phyloP scores from a whole-genome alignment of 441 rosid species.

The Arabidopsis lyrata region DNA sequence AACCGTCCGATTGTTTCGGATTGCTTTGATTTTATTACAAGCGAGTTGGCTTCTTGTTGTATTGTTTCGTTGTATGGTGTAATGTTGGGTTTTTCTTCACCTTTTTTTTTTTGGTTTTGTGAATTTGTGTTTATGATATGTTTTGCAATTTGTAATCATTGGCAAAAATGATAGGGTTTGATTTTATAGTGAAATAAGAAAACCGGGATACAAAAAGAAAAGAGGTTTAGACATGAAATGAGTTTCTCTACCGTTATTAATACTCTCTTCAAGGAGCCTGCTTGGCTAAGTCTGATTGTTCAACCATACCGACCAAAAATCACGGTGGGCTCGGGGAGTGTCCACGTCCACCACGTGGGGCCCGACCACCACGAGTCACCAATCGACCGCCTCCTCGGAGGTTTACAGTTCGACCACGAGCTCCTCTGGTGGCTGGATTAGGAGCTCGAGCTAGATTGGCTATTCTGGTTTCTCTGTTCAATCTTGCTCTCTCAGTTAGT shows the following conservation, averaged over 20 bases:
- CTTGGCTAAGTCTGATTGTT: neutral
- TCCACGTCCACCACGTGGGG: slow-evolving; percentile 64
- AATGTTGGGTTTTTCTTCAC: slow-evolving; percentile 16
- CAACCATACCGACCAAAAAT: slow-evolving; percentile 18
- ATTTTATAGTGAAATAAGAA: slow-evolving; percentile 22
- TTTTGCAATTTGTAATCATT: slow-evolving; percentile 38
- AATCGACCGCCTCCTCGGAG: slow-evolving; percentile 25
- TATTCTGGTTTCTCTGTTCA: slow-evolving; percentile 61
- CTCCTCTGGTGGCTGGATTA: slow-evolving; percentile 27
- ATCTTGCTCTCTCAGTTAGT: slow-evolving; percentile 65
- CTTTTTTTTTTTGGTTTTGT: neutral
- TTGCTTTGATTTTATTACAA: slow-evolving; percentile 35
- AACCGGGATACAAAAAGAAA: neutral
- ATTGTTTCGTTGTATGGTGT: slow-evolving; percentile 30
- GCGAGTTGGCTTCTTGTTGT: slow-evolving; percentile 22
- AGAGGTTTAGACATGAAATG: neutral
- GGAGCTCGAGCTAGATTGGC: slow-evolving; percentile 50
- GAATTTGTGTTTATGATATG: slow-evolving; percentile 28
- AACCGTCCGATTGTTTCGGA: slow-evolving; percentile 42
- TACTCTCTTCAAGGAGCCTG: slow-evolving; percentile 27
- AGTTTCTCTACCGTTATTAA: slow-evolving; percentile 15
- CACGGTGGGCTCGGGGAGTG: slow-evolving; percentile 56
- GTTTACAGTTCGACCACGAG: slow-evolving; percentile 56
- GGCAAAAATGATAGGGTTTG: slow-evolving; percentile 31
- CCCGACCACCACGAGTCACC: slow-evolving; percentile 56